phyloP scores from a whole-genome alignment of 208 protist species.

The Acanthamoeba sp. region DNA sequence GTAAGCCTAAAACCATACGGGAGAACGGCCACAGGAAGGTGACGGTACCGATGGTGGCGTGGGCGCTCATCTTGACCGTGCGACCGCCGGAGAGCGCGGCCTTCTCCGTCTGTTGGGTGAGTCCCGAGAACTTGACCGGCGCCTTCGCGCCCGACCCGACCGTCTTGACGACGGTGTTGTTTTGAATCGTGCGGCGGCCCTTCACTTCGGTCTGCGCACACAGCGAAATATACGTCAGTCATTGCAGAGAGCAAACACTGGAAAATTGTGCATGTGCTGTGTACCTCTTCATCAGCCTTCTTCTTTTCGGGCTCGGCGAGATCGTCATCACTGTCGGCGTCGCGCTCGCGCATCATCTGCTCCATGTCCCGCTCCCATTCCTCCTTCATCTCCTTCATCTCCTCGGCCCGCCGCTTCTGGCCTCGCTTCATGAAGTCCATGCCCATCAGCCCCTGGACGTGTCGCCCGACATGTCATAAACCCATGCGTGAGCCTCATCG shows the following conservation, averaged over 20 bases:
- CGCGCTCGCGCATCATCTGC: not conserved
- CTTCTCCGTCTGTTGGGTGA: conserved; percentile 49
- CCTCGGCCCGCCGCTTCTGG: conserved; percentile 19
- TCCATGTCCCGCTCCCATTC: conserved; percentile 58
- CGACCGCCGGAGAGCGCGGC: conserved; percentile 55
- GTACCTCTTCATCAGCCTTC: not conserved
- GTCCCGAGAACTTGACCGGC: conserved; percentile 59
- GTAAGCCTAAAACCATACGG: not conserved
- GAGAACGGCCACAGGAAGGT: not conserved
- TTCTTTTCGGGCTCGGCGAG: not conserved
- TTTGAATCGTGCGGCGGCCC: conserved; percentile 23
- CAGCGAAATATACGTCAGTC: not conserved
- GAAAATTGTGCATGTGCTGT: not conserved
- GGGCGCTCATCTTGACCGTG: conserved; percentile 52
- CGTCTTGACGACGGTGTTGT: not conserved
- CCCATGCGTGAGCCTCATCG: too few relatives aligned
- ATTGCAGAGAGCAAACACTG: too few relatives aligned
- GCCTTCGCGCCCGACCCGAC: not conserved
- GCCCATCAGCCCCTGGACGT: conserved; percentile 44
- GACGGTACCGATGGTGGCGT: conserved; percentile 22
- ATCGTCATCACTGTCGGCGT: conserved; percentile 19
- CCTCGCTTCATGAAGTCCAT: conserved; percentile 74
- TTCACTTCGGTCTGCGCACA: not conserved
- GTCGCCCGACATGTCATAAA: too few relatives aligned
- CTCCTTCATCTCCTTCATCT: conserved; percentile 37